Conservation (phyloP, 1,139 yeast genomes). For the Lodderomyces orthopsilosis region DNA sequence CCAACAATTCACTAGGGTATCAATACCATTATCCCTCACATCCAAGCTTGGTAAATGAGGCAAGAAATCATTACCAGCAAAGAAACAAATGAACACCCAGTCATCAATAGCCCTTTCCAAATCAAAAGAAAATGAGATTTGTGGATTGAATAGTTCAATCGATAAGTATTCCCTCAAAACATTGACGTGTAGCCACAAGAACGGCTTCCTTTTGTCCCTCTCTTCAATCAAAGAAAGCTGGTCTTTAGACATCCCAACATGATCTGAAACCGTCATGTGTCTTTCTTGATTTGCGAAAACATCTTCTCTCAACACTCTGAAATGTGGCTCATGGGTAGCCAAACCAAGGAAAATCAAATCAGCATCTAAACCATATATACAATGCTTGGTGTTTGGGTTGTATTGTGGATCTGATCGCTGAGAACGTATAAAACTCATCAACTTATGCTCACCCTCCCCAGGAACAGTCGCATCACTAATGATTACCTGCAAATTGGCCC, state of each 20-base stretch:
- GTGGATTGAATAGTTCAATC: conserved; percentile 72
- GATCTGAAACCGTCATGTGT: conserved; percentile 49
- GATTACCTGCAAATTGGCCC: conserved; percentile 82
- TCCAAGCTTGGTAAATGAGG: conserved; percentile 96
- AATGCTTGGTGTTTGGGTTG: conserved; percentile 86
- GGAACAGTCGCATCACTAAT: conserved; percentile 97
- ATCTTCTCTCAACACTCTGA: conserved; percentile 89
- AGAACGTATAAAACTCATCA: conserved; percentile 88
- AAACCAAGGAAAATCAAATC: conserved; percentile 95
- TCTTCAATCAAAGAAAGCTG: conserved; percentile 53
- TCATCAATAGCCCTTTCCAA: conserved; percentile 96
- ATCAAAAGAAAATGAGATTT: conserved; percentile 73
- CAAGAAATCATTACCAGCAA: conserved; percentile 96
- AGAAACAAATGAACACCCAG: conserved; percentile 98
- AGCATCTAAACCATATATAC: conserved; percentile 96
- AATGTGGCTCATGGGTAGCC: conserved; percentile 97
- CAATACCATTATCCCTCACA: conserved; percentile 93
- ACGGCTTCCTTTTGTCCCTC: conserved; percentile 73
- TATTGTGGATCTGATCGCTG: conserved; percentile 84
- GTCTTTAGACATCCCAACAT: conserved; percentile 57
- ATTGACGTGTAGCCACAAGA: conserved; percentile 89
- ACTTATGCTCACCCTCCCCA: conserved; percentile 98
- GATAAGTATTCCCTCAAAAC: conserved; percentile 85
- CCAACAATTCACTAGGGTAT: conserved; percentile 79
- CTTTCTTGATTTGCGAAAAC: conserved; percentile 73